Base-by-base conservation (phyloP, 495 filamentous ascomycete genomes). In the Cenococcum geophilum region DNA sequence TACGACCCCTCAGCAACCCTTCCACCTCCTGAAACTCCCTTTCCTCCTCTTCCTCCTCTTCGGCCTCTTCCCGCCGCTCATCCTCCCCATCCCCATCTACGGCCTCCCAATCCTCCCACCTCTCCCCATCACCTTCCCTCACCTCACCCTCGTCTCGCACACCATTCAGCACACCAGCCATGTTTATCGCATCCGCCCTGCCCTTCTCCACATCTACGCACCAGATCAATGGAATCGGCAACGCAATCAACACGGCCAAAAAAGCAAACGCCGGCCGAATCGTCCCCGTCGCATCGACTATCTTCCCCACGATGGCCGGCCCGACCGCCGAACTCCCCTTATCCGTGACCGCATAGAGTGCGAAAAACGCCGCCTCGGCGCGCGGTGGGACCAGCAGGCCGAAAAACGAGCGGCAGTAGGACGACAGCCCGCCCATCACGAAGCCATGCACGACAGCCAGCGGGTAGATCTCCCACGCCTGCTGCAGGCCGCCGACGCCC, bases 181-280 rank as follows among this genome's bases (percentile, higher is more conserved):
- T 37, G 12, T 20, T 51, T 27, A 50, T 36, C 21, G 65, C 66
- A 53, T 71, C 69, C 21, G 37, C 60, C 50, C 63, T 61, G n/a
- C 70, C 70, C 57, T 57, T 71, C 56, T 67, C 64, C 0, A 70
- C 60, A 70, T 73, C 67, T 20, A 73, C 18, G 21, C 22, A 18
- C 62, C 62, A 73, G 14, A 73, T 34, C 49, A 73, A 57, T 9
- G 69, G 69, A 16, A 56, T 60, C 9, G 71, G 71, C 20, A 60
- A 35, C 9, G 66, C 5, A 16, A 61, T 62, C 55, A 73, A 51
- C 20, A 70, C 53, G 18, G 69, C 67, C 62, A 73, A 60, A 62
- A 73, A 73, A 1, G 57, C 40, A 60, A 73, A 73, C n/a, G 69
- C 65, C 0, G 68, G 65, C 40, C 71, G n/a, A 56, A 73, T 73